These are phyloP conservation scores for Nakataea oryzae DNA, from an alignment of 2,329 filamentous ascomycete genomes.

Conservation along the genomic window DNA sequence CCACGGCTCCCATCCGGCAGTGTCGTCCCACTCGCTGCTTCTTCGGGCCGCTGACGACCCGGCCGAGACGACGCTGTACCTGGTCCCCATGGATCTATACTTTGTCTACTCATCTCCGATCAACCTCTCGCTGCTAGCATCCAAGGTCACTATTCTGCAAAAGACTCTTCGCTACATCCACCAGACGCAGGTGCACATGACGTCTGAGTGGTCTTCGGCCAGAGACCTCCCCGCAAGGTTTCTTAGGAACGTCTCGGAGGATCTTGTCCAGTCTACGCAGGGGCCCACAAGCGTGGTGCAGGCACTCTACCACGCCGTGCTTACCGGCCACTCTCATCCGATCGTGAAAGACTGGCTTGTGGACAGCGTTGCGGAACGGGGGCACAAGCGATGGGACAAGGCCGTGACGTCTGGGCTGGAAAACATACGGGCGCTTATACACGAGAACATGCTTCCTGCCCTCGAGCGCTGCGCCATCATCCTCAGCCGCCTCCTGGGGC, in stretches of 20 bases:
- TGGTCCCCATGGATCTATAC: constrained; percentile 73
- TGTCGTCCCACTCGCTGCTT: constrained; percentile 68
- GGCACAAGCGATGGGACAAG: constrained; percentile 93
- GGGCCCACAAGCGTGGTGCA: constrained; percentile 55
- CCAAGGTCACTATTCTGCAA: constrained; percentile 78
- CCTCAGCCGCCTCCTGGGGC: constrained; percentile 69
- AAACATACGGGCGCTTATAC: constrained; percentile 64
- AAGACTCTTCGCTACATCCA: constrained; percentile 78
- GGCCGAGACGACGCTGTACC: constrained; percentile 34
- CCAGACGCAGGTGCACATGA: constrained; percentile 70
- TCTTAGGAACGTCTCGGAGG: constrained; percentile 65
- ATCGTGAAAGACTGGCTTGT: constrained; percentile 80
- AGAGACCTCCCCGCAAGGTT: constrained; percentile 73
- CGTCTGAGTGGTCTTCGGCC: constrained; percentile 72
- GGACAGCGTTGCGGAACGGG: constrained; percentile 73
- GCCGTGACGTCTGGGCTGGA: constrained; percentile 69
- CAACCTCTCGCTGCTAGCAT: constrained; percentile 74
- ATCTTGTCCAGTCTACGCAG: constrained; percentile 51
- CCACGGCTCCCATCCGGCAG: constrained; percentile 62
- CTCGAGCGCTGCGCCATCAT: constrained; percentile 76
- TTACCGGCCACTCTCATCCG: constrained; percentile 70
- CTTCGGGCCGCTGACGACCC: constrained; percentile 25
- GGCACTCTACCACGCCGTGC: constrained; percentile 72
- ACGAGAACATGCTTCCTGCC: constrained; percentile 82
- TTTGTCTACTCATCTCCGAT: constrained; percentile 71